These are phyloP conservation scores for Chalaropsis ovoidea DNA, from an alignment of 2,329 filamentous ascomycete species.

Conservation along the genomic window DNA sequence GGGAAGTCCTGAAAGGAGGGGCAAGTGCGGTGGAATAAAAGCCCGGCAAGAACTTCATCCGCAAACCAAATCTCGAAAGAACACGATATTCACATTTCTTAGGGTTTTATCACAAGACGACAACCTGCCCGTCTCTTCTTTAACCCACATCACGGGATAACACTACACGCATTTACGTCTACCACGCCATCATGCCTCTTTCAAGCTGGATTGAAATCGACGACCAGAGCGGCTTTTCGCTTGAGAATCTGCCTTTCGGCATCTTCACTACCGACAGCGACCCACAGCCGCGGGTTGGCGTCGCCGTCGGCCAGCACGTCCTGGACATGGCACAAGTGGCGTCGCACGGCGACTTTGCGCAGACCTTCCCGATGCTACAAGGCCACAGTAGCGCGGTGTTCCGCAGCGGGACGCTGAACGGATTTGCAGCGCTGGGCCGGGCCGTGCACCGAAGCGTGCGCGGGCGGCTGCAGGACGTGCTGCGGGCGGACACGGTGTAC, in stretches of 20 bases:
- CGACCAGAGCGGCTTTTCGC: slow-evolving; percentile 44
- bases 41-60: background rate
- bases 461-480: slow-evolving; percentile 49
- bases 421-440: slow-evolving; percentile 57
- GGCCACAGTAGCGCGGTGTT: slow-evolving; percentile 25
- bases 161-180: background rate
- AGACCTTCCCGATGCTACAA: slow-evolving; percentile 19
- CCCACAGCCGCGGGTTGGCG: slow-evolving; percentile 48
- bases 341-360: slow-evolving; percentile 24
- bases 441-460: slow-evolving; percentile 57
- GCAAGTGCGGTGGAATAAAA: background rate
- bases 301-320: slow-evolving; percentile 58
- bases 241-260: slow-evolving; percentile 66
- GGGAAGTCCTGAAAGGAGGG: slow-evolving; percentile 14
- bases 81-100: background rate
- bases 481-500: slow-evolving; percentile 41
- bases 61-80: background rate
- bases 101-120: background rate
- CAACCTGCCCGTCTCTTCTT: background rate
- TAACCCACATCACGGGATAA: background rate
- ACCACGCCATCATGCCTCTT: background rate
- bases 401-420: slow-evolving; percentile 50
- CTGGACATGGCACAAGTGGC: slow-evolving; percentile 44
- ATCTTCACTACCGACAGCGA: slow-evolving; percentile 53
- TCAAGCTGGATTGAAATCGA: slow-evolving; percentile 29